Conservation (phyloP, 2,329 filamentous ascomycete species). For the Shiraia sp. region DNA sequence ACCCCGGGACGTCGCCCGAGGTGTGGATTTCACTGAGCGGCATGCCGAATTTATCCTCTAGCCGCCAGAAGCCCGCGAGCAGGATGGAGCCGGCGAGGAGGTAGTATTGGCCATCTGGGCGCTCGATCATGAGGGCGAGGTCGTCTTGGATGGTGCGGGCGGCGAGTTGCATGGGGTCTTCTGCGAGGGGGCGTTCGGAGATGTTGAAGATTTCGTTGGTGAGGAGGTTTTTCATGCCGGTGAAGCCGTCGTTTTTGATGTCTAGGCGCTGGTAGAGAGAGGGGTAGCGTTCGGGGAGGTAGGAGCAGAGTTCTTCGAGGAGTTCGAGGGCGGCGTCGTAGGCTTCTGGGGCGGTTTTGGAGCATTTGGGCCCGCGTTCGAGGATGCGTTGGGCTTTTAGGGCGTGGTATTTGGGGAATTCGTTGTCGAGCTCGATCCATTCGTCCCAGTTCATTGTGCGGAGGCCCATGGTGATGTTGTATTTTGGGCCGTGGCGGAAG, state of each 20-base stretch:
- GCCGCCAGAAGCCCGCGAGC: slow-evolving; percentile 80
- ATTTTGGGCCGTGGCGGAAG: slow-evolving; percentile 76
- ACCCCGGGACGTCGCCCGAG: slow-evolving; percentile 74
- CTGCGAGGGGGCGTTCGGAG: slow-evolving; percentile 62
- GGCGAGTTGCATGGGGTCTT: slow-evolving; percentile 78
- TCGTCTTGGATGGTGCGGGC: slow-evolving; percentile 80
- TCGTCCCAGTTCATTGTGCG: slow-evolving; percentile 70
- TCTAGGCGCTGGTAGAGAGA: slow-evolving; percentile 61
- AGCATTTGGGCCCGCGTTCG: slow-evolving; percentile 70
- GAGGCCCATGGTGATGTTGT: slow-evolving; percentile 77
- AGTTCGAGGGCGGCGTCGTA: slow-evolving; percentile 75
- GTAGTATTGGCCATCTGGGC: slow-evolving; percentile 76
- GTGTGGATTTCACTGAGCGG: slow-evolving; percentile 78
- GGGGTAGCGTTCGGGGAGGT: slow-evolving; percentile 77
- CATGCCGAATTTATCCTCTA: slow-evolving; percentile 83
- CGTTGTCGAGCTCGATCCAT: slow-evolving; percentile 85
- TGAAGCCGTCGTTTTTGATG: slow-evolving; percentile 48
- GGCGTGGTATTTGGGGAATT: slow-evolving; percentile 72
- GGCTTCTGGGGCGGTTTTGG: slow-evolving; percentile 69
- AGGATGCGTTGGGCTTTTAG: slow-evolving; percentile 70
- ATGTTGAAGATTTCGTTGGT: slow-evolving; percentile 76
- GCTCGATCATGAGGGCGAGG: slow-evolving; percentile 81
- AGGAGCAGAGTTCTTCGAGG: slow-evolving; percentile 70
- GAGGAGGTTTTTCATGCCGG: slow-evolving; percentile 70
- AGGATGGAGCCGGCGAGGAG: slow-evolving; percentile 76